Conservation (phyloP, 2,329 filamentous ascomycete species). For the Plenodomus tracheiphilus region DNA sequence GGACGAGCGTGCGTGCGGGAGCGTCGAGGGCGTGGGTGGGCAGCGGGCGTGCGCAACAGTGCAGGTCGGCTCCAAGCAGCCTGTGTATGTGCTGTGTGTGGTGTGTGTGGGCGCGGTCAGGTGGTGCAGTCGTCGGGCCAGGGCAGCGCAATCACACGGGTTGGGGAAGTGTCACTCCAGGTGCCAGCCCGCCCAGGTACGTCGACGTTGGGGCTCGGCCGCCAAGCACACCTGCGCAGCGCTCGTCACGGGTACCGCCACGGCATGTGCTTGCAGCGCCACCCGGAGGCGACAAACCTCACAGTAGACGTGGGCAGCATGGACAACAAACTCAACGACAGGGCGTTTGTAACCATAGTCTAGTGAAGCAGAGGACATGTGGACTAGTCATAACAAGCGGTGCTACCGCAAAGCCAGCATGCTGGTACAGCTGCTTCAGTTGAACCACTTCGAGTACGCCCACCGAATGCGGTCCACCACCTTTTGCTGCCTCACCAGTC, state of each 20-base stretch:
- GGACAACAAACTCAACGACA: background rate
- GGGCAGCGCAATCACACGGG: slow-evolving; percentile 7
- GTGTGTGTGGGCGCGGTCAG: slow-evolving; percentile 1
- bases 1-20: background rate
- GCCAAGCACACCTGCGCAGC: slow-evolving; percentile 9
- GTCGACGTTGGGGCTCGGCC: slow-evolving; percentile 18
- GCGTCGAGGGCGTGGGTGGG: slow-evolving; percentile 8
- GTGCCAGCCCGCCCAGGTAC: slow-evolving; percentile 3
- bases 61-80: background rate
- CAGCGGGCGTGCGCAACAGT: background rate
- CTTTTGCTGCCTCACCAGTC: slow-evolving; percentile 75
- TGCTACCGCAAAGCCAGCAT: background rate
- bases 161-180: slow-evolving; percentile 6
- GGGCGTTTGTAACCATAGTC: too few relatives aligned
- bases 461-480: slow-evolving; percentile 84
- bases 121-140: slow-evolving; percentile 3
- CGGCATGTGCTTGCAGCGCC: background rate
- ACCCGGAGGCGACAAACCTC: too few relatives aligned
- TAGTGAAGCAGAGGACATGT: background rate
- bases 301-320: too few relatives aligned
- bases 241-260: slow-evolving; percentile 1
- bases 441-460: slow-evolving; percentile 80
- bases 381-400: background rate
- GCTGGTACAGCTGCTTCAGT: slow-evolving; percentile 10
- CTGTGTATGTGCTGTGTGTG: slow-evolving; percentile 2